phyloP scores from a whole-genome alignment of 768 basidiomycete species.

The Phaeotremella fagi region DNA sequence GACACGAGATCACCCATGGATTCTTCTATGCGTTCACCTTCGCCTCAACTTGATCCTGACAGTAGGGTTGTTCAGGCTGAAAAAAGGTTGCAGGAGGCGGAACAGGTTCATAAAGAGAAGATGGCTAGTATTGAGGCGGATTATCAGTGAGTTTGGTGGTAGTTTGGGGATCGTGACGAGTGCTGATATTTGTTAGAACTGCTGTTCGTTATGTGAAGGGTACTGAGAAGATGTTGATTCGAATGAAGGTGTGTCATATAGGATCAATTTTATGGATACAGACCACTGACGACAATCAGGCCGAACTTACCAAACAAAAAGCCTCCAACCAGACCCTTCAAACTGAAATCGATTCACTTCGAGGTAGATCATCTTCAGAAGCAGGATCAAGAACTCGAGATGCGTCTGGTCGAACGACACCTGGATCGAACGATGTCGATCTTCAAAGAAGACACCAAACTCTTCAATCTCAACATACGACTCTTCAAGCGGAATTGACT shows the following conservation, averaged over 20 bases:
- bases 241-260: constrained; percentile 63
- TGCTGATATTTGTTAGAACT: constrained; percentile 47
- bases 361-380: constrained; percentile 59
- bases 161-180: not conserved
- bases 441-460: constrained; percentile 28
- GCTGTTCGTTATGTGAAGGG: constrained; percentile 98
- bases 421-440: constrained; percentile 23
- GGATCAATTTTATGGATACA: not conserved
- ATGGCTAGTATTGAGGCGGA: constrained; percentile 89
- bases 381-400: constrained; percentile 52
- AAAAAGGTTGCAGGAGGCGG: constrained; percentile 70
- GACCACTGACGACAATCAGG: constrained; percentile 17
- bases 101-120: constrained; percentile 69
- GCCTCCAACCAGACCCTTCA: constrained; percentile 71
- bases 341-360: constrained; percentile 68
- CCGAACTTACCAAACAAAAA: constrained; percentile 85
- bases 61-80: constrained; percentile 65
- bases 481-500: constrained; percentile 42
- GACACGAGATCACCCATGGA: constrained; percentile 57
- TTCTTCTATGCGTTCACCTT: constrained; percentile 46
- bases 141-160: constrained; percentile 57
- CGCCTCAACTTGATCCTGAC: constrained; percentile 41
- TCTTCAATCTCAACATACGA: constrained; percentile 31
- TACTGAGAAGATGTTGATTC: constrained; percentile 95
- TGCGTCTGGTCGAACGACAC: constrained; percentile 41